These are phyloP conservation scores for Trichocladium uniseriatum DNA, from an alignment of 495 filamentous ascomycete species.

Conservation along the genomic window DNA sequence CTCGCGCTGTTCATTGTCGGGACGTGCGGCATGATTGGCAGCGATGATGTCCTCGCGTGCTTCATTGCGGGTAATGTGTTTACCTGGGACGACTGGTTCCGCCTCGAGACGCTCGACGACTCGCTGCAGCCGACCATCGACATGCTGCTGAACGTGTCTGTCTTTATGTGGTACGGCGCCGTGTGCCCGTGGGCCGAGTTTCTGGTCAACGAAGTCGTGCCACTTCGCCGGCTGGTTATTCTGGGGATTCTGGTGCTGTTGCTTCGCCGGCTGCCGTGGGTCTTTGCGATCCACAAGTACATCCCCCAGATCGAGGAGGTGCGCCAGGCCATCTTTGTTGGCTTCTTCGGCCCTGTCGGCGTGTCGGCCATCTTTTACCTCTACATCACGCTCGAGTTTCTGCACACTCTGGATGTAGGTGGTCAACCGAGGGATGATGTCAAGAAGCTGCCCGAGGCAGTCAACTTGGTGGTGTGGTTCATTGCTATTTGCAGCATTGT, in stretches of 20 bases:
- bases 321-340: conserved; percentile 70
- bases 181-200: conserved; percentile 77
- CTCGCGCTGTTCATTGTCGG: conserved; percentile 69
- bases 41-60: conserved; percentile 85
- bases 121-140: conserved; percentile 86
- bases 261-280: conserved; percentile 66
- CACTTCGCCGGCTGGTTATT: conserved; percentile 66
- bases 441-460: conserved; percentile 48
- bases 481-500: conserved; percentile 78
- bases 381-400: conserved; percentile 65
- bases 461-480: conserved; percentile 77
- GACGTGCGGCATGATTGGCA: conserved; percentile 82
- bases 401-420: conserved; percentile 46
- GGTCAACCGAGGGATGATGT: conserved; percentile 59
- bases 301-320: conserved; percentile 73
- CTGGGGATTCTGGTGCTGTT: conserved; percentile 75
- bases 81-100: conserved; percentile 90
- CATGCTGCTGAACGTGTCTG: conserved; percentile 63
- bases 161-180: conserved; percentile 90
- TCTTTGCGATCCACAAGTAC: conserved; percentile 61
- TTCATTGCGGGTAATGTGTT: conserved; percentile 91
- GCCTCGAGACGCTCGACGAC: conserved; percentile 77
- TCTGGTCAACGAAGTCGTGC: conserved; percentile 55
- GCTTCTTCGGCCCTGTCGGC: conserved; percentile 94
- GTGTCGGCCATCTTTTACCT: conserved; percentile 88